These are phyloP conservation scores for Areca catechu DNA, from an alignment of 176 grass and related monocot species.

Conservation along the genomic window DNA sequence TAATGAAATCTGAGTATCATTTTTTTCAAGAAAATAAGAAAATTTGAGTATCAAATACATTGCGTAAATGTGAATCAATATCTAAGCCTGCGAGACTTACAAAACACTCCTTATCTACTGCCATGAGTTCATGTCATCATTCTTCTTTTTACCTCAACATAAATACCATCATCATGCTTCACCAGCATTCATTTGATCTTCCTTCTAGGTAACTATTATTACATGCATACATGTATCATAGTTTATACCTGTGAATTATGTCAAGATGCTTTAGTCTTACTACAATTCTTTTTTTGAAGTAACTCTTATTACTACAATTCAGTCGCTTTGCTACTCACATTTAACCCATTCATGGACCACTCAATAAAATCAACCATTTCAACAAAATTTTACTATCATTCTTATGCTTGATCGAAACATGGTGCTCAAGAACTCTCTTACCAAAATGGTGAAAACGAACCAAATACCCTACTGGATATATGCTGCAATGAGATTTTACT, in stretches of 20 bases:
- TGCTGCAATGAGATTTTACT: too few relatives aligned
- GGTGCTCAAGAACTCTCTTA: too few relatives aligned
- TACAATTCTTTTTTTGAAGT: too few relatives aligned
- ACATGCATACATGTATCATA: constrained; percentile 30
- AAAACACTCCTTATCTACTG: constrained; percentile 27
- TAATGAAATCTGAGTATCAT: too few relatives aligned
- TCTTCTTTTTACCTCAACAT: constrained; percentile 32
- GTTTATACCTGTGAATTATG: constrained; percentile 16
- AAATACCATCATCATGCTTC: constrained; percentile 41
- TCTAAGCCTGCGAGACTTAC: constrained; percentile 21
- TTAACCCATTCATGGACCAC: constrained; percentile 12
- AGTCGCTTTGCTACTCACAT: constrained; percentile 6
- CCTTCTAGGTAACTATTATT: constrained; percentile 32
- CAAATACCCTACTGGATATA: too few relatives aligned
- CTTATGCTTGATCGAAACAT: too few relatives aligned
- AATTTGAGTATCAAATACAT: background rate
- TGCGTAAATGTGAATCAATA: too few relatives aligned
- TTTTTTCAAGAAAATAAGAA: background rate
- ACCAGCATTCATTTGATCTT: constrained; percentile 34
- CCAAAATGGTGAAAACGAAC: too few relatives aligned
- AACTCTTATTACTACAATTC: constrained; percentile 9
- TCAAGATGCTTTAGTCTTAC: background rate
- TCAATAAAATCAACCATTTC: constrained; percentile 1
- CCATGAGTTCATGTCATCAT: constrained; percentile 40
- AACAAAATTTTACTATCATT: too few relatives aligned